These are phyloP conservation scores for Phaeolepiota aurea DNA, from an alignment of 768 basidiomycete species.

Conservation along the genomic window DNA sequence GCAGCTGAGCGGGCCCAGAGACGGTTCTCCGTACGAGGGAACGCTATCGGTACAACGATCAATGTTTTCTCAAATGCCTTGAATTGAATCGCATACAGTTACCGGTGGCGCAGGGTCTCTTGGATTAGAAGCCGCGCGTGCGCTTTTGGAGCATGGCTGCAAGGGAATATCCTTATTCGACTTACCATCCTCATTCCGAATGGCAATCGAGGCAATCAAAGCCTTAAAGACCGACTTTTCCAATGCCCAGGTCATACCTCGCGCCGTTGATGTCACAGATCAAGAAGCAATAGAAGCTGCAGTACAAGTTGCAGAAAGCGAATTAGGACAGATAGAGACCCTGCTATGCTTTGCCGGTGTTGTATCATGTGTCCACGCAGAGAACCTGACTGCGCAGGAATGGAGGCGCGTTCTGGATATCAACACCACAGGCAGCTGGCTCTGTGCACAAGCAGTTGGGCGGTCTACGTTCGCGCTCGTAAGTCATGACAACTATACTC, in stretches of 20 bases:
- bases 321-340: slow-evolving; percentile 24
- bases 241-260: slow-evolving; percentile 19
- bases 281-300: slow-evolving; percentile 18
- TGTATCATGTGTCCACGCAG: slow-evolving; percentile 22
- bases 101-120: slow-evolving; percentile 35
- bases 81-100: slow-evolving; percentile 1
- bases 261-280: slow-evolving; percentile 27
- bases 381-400: slow-evolving; percentile 19
- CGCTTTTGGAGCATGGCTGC: slow-evolving; percentile 36
- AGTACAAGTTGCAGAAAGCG: slow-evolving; percentile 15
- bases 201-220: slow-evolving; percentile 12
- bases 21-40: slow-evolving; percentile 30
- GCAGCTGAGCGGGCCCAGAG: slow-evolving; percentile 15
- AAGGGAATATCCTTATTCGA: slow-evolving; percentile 24
- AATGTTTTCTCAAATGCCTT: not conserved
- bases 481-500: not conserved
- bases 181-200: slow-evolving; percentile 14
- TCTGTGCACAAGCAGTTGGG: slow-evolving; percentile 32
- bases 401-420: slow-evolving; percentile 31
- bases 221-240: slow-evolving; percentile 20
- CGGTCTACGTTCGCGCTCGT: slow-evolving; percentile 14
- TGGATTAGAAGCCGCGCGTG: slow-evolving; percentile 26
- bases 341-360: slow-evolving; percentile 36
- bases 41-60: slow-evolving; percentile 31
- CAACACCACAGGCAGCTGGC: slow-evolving; percentile 36